phyloP scores from a whole-genome alignment of 345 rosid genomes.

The Toxicodendron radicans region DNA sequence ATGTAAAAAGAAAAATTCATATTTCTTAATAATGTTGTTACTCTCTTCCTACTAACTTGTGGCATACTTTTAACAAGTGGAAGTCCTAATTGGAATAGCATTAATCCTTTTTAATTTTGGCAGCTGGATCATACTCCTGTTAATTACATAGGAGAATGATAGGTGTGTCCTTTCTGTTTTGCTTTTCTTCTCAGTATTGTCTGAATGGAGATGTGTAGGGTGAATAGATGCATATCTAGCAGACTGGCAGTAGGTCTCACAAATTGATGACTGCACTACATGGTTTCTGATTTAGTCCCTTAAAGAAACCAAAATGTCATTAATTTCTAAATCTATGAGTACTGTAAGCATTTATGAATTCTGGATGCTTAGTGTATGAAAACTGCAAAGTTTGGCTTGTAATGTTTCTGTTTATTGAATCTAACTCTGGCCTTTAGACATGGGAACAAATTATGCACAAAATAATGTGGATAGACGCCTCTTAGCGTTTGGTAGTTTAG shows the following conservation, averaged over 20 bases:
- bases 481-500: slow-evolving; percentile 22
- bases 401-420: slow-evolving; percentile 36
- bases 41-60: no score
- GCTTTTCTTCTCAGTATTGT: background rate
- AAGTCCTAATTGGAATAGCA: no score
- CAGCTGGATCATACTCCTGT: background rate
- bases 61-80: no score
- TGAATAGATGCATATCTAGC: background rate
- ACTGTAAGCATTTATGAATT: background rate
- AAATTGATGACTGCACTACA: background rate
- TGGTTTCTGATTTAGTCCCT: background rate
- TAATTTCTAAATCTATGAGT: background rate
- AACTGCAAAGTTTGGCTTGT: background rate
- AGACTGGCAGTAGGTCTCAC: background rate
- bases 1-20: no score
- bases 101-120: background rate
- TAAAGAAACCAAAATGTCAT: slow-evolving; percentile 12
- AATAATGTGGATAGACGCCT: slow-evolving; percentile 19
- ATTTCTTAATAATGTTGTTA: no score
- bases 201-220: background rate
- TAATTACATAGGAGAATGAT: background rate
- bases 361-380: background rate
- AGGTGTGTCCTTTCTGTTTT: background rate
- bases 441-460: slow-evolving; percentile 22
- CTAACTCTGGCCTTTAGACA: slow-evolving; percentile 36